Evolutionary conservation across 202 grass and related monocot genomes (phyloP).

Genomic region (Thinopyrum obtusiflorum): DNA sequence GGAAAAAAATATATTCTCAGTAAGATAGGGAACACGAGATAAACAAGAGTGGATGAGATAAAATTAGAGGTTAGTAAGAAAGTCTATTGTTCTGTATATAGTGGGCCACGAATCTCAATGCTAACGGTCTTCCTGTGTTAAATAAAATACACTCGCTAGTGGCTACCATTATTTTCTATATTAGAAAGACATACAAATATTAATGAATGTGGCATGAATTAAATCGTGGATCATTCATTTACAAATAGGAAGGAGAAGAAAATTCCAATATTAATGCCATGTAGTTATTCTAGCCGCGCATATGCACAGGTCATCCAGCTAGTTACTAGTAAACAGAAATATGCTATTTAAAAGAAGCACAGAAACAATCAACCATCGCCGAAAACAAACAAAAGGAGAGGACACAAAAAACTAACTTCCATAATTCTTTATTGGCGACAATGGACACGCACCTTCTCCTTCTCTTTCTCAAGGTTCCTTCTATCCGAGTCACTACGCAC

Average conservation of each 20-base stretch:
- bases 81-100: neutral
- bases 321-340: neutral
- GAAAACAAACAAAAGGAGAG: neutral
- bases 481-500: conserved; percentile 51
- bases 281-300: neutral
- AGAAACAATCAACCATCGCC: neutral
- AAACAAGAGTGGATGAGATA: neutral
- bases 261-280: neutral
- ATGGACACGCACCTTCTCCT: conserved; percentile 42
- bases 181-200: neutral
- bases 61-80: neutral
- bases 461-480: conserved; percentile 70
- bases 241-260: neutral
- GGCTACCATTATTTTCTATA: neutral
- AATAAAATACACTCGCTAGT: neutral
- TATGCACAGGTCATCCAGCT: neutral
- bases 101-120: neutral
- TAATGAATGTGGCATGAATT: neutral
- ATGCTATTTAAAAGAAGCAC: neutral
- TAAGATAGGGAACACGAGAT: neutral
- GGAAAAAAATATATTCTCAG: neutral
- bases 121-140: neutral
- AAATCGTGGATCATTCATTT: neutral
- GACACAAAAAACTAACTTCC: neutral
- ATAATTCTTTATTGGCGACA: neutral